These are phyloP conservation scores for Phytopythium delawarense DNA, from an alignment of 352 stramenopile genomes.

Conservation along the genomic window DNA sequence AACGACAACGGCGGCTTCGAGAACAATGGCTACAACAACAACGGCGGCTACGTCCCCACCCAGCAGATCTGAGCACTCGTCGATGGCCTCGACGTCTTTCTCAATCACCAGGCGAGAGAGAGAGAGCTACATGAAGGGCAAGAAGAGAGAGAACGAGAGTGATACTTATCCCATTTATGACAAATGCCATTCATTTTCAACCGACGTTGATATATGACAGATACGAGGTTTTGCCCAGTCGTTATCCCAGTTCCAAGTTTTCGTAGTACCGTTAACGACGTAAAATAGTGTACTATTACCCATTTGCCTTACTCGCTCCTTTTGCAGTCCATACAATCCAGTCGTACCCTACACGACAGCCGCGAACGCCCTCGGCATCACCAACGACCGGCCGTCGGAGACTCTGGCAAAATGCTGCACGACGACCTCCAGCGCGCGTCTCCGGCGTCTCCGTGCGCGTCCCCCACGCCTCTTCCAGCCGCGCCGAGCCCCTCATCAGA, in stretches of 20 bases:
- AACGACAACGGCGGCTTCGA: neutral
- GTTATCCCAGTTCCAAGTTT: neutral
- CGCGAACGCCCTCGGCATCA: neutral
- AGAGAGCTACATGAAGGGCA: neutral
- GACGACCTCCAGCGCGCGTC: neutral
- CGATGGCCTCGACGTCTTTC: too few species aligned
- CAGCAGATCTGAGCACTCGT: slow-evolving; percentile 3
- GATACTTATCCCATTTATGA: neutral
- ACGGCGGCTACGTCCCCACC: slow-evolving; percentile 11
- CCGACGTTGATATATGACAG: neutral
- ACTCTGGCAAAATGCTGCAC: slow-evolving; percentile 1
- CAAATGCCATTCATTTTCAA: neutral
- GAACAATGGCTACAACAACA: neutral
- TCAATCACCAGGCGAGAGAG: too few species aligned
- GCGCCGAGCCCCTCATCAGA: neutral
- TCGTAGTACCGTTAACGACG: neutral
- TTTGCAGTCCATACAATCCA: neutral
- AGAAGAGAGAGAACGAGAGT: neutral
- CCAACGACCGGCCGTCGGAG: neutral
- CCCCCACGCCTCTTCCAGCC: neutral
- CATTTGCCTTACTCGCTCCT: neutral
- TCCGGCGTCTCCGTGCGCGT: neutral
- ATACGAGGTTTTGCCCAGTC: neutral
- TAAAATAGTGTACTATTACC: neutral
- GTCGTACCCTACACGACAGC: neutral